phyloP scores from a whole-genome alignment of 2,329 filamentous ascomycete genomes.

The Scytalidium lignicola region DNA sequence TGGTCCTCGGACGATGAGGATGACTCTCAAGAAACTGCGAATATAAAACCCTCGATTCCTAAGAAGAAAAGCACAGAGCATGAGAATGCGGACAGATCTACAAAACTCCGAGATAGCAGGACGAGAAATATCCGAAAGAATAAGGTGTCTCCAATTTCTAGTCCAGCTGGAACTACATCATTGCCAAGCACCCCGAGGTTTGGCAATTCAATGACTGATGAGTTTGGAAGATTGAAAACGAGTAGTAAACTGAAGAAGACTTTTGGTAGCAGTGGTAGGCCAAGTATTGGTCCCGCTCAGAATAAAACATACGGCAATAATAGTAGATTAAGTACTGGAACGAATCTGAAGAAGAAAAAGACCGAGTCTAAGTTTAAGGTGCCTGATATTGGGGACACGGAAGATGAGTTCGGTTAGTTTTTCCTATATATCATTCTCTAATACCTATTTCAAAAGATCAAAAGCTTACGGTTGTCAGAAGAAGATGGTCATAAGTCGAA shows the following conservation, averaged over 20 bases:
- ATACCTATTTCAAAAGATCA: background rate
- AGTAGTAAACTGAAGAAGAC: constrained; percentile 5
- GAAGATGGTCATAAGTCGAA: background rate
- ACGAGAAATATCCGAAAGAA: background rate
- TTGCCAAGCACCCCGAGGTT: background rate
- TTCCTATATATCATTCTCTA: background rate
- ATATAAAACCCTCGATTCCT: background rate
- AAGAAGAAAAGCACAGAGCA: background rate
- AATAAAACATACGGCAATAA: background rate
- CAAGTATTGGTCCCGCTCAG: background rate
- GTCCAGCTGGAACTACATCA: background rate
- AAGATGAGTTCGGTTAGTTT: background rate
- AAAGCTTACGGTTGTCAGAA: background rate
- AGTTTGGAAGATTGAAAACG: constrained; percentile 9
- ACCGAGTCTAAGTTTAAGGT: background rate
- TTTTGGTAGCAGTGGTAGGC: background rate
- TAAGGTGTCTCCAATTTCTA: background rate
- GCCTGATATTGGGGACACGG: background rate
- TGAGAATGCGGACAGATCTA: background rate
- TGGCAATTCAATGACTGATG: constrained; percentile 12
- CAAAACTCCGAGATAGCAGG: background rate
- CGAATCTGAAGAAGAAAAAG: background rate
- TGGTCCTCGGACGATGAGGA: background rate
- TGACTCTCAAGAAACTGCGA: background rate
- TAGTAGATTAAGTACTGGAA: background rate